Evolutionary conservation across 2,329 filamentous ascomycete genomes (phyloP), one percentile per base, ranked within the genome.

Genomic region (Xylaria sp.): DNA sequence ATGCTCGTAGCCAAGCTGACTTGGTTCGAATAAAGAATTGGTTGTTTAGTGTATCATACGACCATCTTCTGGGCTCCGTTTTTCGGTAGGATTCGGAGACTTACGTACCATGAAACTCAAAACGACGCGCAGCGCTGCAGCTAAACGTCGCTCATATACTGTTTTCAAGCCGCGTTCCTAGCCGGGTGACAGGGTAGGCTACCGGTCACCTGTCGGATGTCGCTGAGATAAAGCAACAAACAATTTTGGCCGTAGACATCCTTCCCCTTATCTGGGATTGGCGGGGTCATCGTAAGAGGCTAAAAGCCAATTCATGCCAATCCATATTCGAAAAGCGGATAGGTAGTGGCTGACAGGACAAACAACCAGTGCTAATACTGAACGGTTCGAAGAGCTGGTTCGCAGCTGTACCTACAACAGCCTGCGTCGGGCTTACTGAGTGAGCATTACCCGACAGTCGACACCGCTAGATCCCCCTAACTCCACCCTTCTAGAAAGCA

Each of bases 381-480:
- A 41, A 23, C 8, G 52, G n/a, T 54, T 43, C 52, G 41, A 41
- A 48, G 64, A 54, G 54, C 31, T 33, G 12, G 65, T 39, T 52
- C 36, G 31, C 33, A 28, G 60, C 52, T 18, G 54, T 9, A 64
- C 36, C 13, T 55, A 9, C 39, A 28, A 51, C 23, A 52, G 23
- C 9, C 48, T 41, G 59, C 41, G 43, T 62, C 49, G 57, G 61
- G 66, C 62, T 59, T 62, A 52, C 64, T 39, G 58, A 48, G 54
- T 57, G 61, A 48, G 54, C 58, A 36, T 62, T 31, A 46, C 41
- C 64, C 57, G 46, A 31, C 18, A 51, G 43, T 69, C 46, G 73
- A 75, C 72, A 75, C 71, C 72, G 70, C 74, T 63, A 71, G 59
- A 70, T 62, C 10, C 48, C 33, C 33, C 25, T 20, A 3, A 62